Evolutionary conservation across 352 stramenopile genomes (phyloP).

Genomic region (Phytopythium vexans): DNA sequence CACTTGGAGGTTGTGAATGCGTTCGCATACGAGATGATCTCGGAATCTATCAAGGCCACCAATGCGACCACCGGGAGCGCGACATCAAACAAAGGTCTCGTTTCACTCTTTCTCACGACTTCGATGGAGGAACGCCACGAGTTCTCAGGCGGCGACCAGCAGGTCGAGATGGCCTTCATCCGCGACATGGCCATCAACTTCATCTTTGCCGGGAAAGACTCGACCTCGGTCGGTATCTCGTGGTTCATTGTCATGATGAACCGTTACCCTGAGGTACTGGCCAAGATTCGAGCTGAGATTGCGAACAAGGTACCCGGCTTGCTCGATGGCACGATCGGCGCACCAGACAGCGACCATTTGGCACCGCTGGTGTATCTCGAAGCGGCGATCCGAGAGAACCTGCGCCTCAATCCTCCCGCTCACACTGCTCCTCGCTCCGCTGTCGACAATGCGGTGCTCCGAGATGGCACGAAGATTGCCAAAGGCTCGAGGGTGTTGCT

Average conservation of each 20-base stretch:
- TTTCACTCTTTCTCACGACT: slow-evolving; percentile 41
- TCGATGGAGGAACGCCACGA: neutral
- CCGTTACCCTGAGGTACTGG: slow-evolving; percentile 38
- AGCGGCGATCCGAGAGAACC: slow-evolving; percentile 41
- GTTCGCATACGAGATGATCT: neutral
- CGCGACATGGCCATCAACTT: slow-evolving; percentile 78
- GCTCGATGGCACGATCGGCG: neutral
- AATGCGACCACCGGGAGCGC: neutral
- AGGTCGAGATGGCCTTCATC: slow-evolving; percentile 25
- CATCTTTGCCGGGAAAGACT: slow-evolving; percentile 71
- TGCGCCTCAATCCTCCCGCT: slow-evolving; percentile 41
- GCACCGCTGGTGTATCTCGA: slow-evolving; percentile 37
- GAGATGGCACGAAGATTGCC: too few species aligned
- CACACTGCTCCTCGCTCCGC: slow-evolving; percentile 8
- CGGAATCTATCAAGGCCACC: slow-evolving; percentile 2
- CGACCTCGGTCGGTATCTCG: slow-evolving; percentile 62
- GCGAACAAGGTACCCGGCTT: neutral
- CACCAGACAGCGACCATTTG: slow-evolving; percentile 29
- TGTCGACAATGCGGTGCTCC: too few species aligned
- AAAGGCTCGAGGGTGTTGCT: too few species aligned
- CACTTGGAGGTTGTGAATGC: slow-evolving; percentile 23
- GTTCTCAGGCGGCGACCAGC: slow-evolving; percentile 8
- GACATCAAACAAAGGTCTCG: slow-evolving; percentile 22
- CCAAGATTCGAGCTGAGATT: slow-evolving; percentile 34
- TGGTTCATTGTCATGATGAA: slow-evolving; percentile 82